Conservation (phyloP, 768 basidiomycete species). For the Russula compacta region DNA sequence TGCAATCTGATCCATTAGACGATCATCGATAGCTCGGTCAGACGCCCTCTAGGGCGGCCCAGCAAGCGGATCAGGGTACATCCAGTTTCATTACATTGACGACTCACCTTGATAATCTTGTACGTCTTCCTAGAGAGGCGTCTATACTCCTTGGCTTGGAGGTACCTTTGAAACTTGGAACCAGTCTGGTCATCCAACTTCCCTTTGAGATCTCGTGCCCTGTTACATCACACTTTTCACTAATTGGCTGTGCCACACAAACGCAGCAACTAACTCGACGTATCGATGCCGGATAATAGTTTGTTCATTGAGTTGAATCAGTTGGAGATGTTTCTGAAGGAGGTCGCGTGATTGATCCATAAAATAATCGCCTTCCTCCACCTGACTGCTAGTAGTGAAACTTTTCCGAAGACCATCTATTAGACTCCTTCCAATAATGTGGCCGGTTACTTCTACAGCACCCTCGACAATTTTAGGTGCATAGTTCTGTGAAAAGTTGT, state of each 20-base stretch:
- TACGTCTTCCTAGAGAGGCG: background rate
- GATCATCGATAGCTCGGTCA: background rate
- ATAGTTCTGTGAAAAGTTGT: no score
- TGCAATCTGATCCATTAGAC: background rate
- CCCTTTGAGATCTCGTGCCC: background rate
- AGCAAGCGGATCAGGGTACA: background rate
- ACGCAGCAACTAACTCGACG: background rate
- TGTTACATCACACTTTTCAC: background rate
- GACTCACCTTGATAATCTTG: background rate
- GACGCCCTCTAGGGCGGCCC: background rate
- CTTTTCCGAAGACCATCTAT: background rate
- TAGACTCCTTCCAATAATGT: background rate
- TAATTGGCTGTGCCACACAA: background rate
- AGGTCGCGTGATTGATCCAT: background rate
- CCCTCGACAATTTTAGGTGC: background rate
- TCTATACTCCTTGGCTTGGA: background rate
- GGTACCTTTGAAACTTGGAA: background rate
- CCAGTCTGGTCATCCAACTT: background rate
- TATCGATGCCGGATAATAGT: accelerated
- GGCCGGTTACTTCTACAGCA: background rate
- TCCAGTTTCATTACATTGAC: background rate
- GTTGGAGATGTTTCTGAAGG: background rate
- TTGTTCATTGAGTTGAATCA: background rate
- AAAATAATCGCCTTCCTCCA: background rate
- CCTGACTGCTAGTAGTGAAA: background rate